Percentiles rank a stretch among this genome's conserved stretches.
Conservation (phyloP, 441 rosid species). For the Erysimum cheiri region DNA sequence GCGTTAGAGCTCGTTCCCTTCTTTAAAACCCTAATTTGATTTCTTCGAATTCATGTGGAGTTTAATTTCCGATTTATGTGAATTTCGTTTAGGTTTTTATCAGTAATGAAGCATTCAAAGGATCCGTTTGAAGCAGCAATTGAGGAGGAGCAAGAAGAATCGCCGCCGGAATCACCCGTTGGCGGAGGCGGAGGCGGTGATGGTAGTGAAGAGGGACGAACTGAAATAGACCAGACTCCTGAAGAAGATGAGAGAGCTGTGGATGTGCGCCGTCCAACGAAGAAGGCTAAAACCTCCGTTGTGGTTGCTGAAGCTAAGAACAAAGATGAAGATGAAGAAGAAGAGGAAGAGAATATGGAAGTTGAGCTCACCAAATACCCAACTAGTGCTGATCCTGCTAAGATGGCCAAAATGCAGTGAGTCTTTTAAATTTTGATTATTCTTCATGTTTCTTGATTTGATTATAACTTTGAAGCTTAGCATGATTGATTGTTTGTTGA, state of each 20-base stretch:
- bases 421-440: constrained; percentile 29
- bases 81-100: constrained; percentile 7
- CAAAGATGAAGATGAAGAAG: constrained; percentile 82
- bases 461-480: background rate
- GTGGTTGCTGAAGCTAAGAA: constrained; percentile 44
- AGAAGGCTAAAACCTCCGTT: constrained; percentile 34
- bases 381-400: constrained; percentile 72
- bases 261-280: constrained; percentile 29
- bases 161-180: constrained; percentile 66
- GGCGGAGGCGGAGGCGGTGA: constrained; percentile 9
- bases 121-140: constrained; percentile 90
- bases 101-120: constrained; percentile 73
- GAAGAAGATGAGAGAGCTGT: constrained; percentile 53
- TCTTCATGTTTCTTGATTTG: constrained; percentile 2
- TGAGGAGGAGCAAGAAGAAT: constrained; percentile 80
- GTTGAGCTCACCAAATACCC: constrained; percentile 80
- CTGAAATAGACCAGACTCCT: constrained; percentile 25
- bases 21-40: constrained; percentile 22
- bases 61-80: constrained; percentile 2
- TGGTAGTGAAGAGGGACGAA: constrained; percentile 37
- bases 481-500: constrained; percentile 16
- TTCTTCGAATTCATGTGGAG: background rate
- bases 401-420: constrained; percentile 93
- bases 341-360: constrained; percentile 88
- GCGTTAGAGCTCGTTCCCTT: background rate